Evolutionary conservation across 1,284 basidiomycete genomes (phyloP), one percentile per base, ranked within the genome.

Genomic region (Moniliella sp.): DNA sequence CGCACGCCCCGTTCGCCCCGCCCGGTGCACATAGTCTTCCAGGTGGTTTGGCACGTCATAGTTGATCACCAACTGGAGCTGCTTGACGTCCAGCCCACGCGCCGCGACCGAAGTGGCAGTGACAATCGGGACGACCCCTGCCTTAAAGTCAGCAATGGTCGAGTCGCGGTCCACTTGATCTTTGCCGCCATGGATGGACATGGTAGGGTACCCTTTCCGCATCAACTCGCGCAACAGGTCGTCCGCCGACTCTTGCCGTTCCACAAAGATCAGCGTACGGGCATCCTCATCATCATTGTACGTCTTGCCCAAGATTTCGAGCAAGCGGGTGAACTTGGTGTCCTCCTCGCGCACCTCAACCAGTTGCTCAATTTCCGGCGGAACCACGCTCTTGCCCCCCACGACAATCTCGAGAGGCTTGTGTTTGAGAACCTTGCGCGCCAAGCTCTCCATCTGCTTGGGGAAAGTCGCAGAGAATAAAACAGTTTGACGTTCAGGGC

Each of bases 1-100:
- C 4, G 91, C 91, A 42, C 91, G 74, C 11, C 91, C 91, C 1
- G 93, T 99, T 39, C 91, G 74, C 18, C 91, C 91, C 11, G 91
- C 91, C 36, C 91, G 82, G 62, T 99, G 91, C 9, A 99, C 88
- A 54, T 99, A 99, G 61, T 99, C 93, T 57, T 99, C 91, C 83
- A 99, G 88, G 60, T 99, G 91, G 59, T 94, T 97, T 4, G 93
- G 91, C 4, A 78, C 79, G 62, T 99, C 91, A 63, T 81, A 93
- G 62, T 99, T 97, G 61, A 99, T 78, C 37, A 99, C 91, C n/a
- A 97, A 69, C 62, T 83, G 93, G 48, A 99, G 68, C 62, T 94
- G 84, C 64, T 97, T 97, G 43, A 99, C 91, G 59, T 99, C 91
- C 42, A 99, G 64, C 11, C 93, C 91, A 57, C 91, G 73, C 2